Evolutionary conservation across 305 asterid genomes (phyloP).

Genomic region (Andrographis paniculata): DNA sequence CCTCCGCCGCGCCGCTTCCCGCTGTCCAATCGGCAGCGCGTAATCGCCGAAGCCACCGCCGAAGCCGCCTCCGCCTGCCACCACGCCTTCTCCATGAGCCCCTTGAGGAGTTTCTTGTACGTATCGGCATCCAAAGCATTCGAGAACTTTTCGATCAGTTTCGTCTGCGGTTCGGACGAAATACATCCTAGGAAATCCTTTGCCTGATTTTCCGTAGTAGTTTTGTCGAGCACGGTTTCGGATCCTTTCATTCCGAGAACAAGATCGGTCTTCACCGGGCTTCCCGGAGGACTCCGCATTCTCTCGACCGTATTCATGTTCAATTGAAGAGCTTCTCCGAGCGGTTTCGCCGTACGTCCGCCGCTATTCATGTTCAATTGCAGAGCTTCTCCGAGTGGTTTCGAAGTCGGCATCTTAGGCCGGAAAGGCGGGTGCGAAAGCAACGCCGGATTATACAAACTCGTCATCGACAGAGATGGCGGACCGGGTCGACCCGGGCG

Average conservation of each 20-base stretch:
- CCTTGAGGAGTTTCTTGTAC: conserved; percentile 81
- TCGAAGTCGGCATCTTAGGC: conserved; percentile 42
- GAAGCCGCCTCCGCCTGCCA: conserved; percentile 96
- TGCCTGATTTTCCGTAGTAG: conserved; percentile 35
- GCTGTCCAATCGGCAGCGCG: conserved; percentile 66
- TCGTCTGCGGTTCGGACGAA: conserved; percentile 50
- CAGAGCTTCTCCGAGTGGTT: conserved; percentile 49
- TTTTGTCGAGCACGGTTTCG: conserved; percentile 30
- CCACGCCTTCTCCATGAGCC: conserved; percentile 91
- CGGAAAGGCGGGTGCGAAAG: conserved; percentile 46
- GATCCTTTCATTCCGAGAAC: conserved; percentile 53
- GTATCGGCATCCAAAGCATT: conserved; percentile 67
- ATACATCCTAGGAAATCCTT: conserved; percentile 68
- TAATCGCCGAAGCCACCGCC: conserved; percentile 67
- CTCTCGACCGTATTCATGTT: conserved; percentile 27
- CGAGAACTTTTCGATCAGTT: conserved; percentile 56
- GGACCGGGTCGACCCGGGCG: conserved; percentile 33
- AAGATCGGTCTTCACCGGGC: conserved; percentile 80
- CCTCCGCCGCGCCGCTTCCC: conserved; percentile 62
- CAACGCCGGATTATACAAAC: conserved; percentile 49
- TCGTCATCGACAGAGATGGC: conserved; percentile 35
- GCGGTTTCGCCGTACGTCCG: conserved; percentile 30
- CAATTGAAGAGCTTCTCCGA: conserved; percentile 52
- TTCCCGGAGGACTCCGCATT: conserved; percentile 33
- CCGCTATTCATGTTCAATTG: conserved; percentile 35